These are phyloP conservation scores for Penstemon barbatus DNA, from an alignment of 257 asterid genomes.

Conservation along the genomic window DNA sequence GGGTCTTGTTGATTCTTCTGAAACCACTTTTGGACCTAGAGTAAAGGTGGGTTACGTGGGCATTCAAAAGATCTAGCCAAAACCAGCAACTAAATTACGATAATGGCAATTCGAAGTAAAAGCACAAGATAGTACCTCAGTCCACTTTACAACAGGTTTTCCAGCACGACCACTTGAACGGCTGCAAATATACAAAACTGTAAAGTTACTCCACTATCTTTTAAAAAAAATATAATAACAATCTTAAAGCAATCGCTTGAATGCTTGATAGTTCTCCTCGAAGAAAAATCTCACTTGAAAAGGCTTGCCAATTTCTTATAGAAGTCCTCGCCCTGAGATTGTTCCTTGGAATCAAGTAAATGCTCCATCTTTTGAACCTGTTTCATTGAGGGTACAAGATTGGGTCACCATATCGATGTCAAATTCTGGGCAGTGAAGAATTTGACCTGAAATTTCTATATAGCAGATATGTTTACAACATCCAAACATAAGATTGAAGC, in stretches of 20 bases:
- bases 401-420: constrained; percentile 6
- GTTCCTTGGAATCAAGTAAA: constrained; percentile 40
- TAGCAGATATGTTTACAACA: constrained; percentile 1
- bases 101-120: constrained; percentile 15
- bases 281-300: constrained; percentile 52
- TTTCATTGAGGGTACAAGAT: constrained; percentile 22
- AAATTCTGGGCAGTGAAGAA: constrained; percentile 10
- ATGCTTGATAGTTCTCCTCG: constrained; percentile 9
- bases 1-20: constrained; percentile 46
- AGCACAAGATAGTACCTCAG: constrained; percentile 53
- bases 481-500: neutral
- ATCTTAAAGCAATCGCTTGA: constrained; percentile 15
- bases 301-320: constrained; percentile 62
- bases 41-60: constrained; percentile 23
- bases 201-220: constrained; percentile 4
- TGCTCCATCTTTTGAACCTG: constrained; percentile 71
- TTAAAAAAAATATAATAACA: neutral
- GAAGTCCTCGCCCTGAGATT: constrained; percentile 42
- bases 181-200: constrained; percentile 42
- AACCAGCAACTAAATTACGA: constrained; percentile 11
- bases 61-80: constrained; percentile 25
- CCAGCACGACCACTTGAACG: constrained; percentile 87
- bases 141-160: constrained; percentile 75
- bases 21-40: constrained; percentile 75
- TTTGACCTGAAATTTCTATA: neutral